These are phyloP conservation scores for Aspergillus cavernicola DNA, from an alignment of 495 filamentous ascomycete species.

Conservation along the genomic window DNA sequence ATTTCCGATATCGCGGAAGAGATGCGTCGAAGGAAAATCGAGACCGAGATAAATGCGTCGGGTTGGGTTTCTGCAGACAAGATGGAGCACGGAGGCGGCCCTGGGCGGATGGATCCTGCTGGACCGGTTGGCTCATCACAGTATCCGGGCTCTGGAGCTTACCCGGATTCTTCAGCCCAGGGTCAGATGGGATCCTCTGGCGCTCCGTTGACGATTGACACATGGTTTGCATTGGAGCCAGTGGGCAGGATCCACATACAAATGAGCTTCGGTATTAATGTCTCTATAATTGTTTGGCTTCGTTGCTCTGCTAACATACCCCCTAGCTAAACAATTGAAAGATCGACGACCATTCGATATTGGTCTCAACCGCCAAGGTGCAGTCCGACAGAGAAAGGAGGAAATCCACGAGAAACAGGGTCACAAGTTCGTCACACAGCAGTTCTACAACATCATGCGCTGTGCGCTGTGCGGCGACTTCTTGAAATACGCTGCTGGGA, in stretches of 20 bases:
- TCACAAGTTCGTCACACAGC: conserved; percentile 95
- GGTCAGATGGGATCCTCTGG: conserved; percentile 23
- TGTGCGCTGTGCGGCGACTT: conserved; percentile 98
- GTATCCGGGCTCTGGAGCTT: conserved; percentile 22
- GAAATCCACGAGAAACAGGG: conserved; percentile 97
- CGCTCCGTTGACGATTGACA: conserved; percentile 67
- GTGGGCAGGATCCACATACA: conserved; percentile 84
- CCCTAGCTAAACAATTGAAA: conserved; percentile 61
- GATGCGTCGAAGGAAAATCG: conserved; percentile 95
- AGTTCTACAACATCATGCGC: conserved; percentile 99
- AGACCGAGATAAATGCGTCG: conserved; percentile 81
- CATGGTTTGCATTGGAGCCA: conserved; percentile 96
- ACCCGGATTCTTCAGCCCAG: conserved; percentile 19
- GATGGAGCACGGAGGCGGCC: conserved; percentile 59
- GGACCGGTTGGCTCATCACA: conserved; percentile 35
- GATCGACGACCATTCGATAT: conserved; percentile 73
- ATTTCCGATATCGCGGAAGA: conserved; percentile 98
- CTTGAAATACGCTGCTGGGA: conserved; percentile 95
- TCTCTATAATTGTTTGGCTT: neutral
- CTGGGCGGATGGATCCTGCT: conserved; percentile 41
- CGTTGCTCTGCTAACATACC: conserved; percentile 30
- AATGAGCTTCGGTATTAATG: conserved; percentile 74
- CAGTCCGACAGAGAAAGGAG: conserved; percentile 94
- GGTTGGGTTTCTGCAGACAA: conserved; percentile 97
- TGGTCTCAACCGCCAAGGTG: conserved; percentile 90